Evolutionary conservation across 441 rosid species (phyloP), one percentile per base, ranked within the genome.

Genomic region (Bruguiera hainesii): DNA sequence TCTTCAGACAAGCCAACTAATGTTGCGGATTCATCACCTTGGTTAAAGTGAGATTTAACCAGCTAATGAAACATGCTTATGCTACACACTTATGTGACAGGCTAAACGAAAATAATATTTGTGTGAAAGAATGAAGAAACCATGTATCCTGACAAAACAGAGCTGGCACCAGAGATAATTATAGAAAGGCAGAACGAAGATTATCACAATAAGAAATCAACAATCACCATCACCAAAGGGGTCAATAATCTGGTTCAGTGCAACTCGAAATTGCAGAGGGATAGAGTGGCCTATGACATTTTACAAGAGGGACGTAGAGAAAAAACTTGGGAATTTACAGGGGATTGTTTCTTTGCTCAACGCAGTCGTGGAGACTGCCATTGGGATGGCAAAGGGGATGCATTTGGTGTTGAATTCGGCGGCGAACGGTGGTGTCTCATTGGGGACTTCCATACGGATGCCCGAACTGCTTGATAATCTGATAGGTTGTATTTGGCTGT

Each of bases 301-400:
- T 65, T 68, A 63, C 71, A 70, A 23, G 1, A 33, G 20, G 65
- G 67, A 67, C 73, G 61, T 52, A 49, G 37, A 28, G 19, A 51
- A 61, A 53, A 37, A 71, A 18, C 69, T 57, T 52, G 42, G 42
- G 75, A 76, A 72, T 70, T 64, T 71, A 78, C 71, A 70, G 39
- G 58, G 6, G 61, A 21, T 33, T 61, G 66, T 59, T 50, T 65
- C 42, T 49, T 68, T 7, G 57, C 42, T 78, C 78, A 88, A 59
- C 68, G 71, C 15, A 26, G 68, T 29, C 76, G 76, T 2, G 83
- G 80, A 61, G 83, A 81, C 64, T 61, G 87, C 72, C 73, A 62
- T 19, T 67, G 70, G 30, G 80, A 60, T 29, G 39, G 69, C 70
- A 69, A 63, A 0, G 85, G 82, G 20, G 79, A 81, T 11, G 71